Evolutionary conservation across 257 asterid species (phyloP), one percentile per base, ranked within the genome.

Genomic region (Solanum lycopersicoides): DNA sequence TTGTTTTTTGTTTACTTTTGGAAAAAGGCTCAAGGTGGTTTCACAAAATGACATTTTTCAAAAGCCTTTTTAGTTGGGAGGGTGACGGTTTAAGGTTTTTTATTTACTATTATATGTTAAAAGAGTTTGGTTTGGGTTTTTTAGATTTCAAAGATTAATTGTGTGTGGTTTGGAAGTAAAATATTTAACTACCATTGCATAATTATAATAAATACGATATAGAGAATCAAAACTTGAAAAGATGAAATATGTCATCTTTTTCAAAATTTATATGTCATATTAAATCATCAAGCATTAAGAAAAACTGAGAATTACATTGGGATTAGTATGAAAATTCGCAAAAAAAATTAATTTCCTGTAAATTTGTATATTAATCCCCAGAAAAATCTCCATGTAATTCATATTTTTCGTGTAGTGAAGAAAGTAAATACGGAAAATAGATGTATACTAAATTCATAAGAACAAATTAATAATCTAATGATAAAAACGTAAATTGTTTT

Each of bases 1-100:
- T 86, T 87, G 39, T 84, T 86, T 44, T 84, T 87, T 59, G 87
- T 82, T 91, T 91, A 87, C 91, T 86, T 91, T 90, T 87, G 89
- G 88, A 89, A 74, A 89, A 92, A 93, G 90, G 85, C 91, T 89
- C 74, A 68, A 23, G 39, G 39, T 71, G 50, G 82, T 37, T 82
- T 82, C 85, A 82, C 85, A 82, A 82, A 50, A 25, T 47, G 85
- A 50, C 85, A 50, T 30, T 44, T 79, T 47, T 16, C 66, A 79
- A 76, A 42, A 42, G 56, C 83, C 37, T 28, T 73, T 68, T 28
- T 86, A 30, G 85, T 82, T 82, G 69, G 69, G 85, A 82, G 44
- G 50, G 32, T 20, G 85, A 18, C 85, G 53, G 69, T 25, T 30
- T 16, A 80, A 30, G 66, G 3, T 80, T 16, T 47, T 80, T 20